phyloP scores from a whole-genome alignment of 345 rosid genomes.

The Diplotaxis tenuifolia region DNA sequence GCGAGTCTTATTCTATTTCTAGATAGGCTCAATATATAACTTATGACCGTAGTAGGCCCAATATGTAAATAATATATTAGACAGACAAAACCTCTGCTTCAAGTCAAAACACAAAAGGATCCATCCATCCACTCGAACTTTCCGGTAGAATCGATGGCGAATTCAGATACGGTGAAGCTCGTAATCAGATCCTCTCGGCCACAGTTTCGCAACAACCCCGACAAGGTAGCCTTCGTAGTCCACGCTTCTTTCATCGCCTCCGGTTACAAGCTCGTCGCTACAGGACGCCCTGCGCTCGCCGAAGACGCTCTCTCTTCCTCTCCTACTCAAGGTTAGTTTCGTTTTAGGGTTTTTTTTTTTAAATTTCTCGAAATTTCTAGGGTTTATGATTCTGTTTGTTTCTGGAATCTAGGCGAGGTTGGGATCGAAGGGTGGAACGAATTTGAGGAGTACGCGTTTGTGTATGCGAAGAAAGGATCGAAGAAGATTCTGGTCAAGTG shows the following conservation, averaged over 20 bases:
- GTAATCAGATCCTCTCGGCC: conserved; percentile 73
- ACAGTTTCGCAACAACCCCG: conserved; percentile 52
- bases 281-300: conserved; percentile 63
- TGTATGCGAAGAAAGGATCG: not conserved
- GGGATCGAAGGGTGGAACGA: conserved; percentile 1
- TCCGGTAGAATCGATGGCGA: conserved; percentile 42
- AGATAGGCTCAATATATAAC: not conserved
- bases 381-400: not conserved
- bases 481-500: not conserved
- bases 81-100: not conserved
- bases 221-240: conserved; percentile 69
- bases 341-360: not conserved
- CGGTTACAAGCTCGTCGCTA: conserved; percentile 65
- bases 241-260: conserved; percentile 71
- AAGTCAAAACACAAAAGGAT: not conserved
- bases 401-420: not conserved
- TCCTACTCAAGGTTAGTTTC: conserved; percentile 43
- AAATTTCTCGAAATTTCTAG: not conserved
- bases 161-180: conserved; percentile 57
- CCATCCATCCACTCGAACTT: not conserved
- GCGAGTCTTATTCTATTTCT: not conserved
- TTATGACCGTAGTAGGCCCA: not conserved
- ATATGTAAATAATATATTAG: not conserved
- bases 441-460: conserved; percentile 53
- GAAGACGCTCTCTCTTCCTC: conserved; percentile 59